Conservation (phyloP, 495 filamentous ascomycete species). For the Annulohypoxylon nitens region DNA sequence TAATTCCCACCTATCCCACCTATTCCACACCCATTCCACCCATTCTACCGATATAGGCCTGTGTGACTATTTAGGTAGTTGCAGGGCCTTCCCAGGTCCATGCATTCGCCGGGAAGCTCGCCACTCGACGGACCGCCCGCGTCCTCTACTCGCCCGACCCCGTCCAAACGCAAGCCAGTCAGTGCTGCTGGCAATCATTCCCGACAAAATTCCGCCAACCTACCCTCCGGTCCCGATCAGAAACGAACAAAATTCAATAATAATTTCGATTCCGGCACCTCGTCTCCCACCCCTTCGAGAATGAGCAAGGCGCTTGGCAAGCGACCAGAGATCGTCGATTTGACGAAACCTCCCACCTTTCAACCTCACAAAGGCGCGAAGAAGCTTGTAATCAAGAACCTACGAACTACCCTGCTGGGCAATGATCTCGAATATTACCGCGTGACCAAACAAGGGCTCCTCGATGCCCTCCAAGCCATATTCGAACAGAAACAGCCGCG, state of each 20-base stretch:
- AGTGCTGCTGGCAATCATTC: constrained; percentile 26
- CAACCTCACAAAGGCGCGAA: constrained; percentile 75
- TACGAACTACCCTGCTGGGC: constrained; percentile 69
- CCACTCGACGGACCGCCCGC: constrained; percentile 44
- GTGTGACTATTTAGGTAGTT: constrained; percentile 50
- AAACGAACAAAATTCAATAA: constrained; percentile 40
- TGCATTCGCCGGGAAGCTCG: constrained; percentile 46
- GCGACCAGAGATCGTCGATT: constrained; percentile 57
- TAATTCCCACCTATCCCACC: background rate
- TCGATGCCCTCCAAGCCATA: constrained; percentile 76
- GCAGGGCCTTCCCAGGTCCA: constrained; percentile 51
- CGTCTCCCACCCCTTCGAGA: constrained; percentile 3
- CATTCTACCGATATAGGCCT: constrained; percentile 26
- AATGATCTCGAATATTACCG: constrained; percentile 72
- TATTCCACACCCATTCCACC: background rate
- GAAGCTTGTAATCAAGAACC: constrained; percentile 89
- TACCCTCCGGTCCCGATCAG: constrained; percentile 15
- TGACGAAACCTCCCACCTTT: constrained; percentile 56
- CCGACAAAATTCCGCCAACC: constrained; percentile 24
- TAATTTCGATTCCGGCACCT: constrained; percentile 5
- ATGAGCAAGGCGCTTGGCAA: constrained; percentile 56
- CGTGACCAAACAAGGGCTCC: constrained; percentile 76
- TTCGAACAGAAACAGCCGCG: constrained; percentile 72
- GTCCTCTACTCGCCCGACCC: constrained; percentile 40
- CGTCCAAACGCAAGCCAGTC: constrained; percentile 47